phyloP scores from a whole-genome alignment of 2,329 filamentous ascomycete genomes.

The Fusarium illudens region DNA sequence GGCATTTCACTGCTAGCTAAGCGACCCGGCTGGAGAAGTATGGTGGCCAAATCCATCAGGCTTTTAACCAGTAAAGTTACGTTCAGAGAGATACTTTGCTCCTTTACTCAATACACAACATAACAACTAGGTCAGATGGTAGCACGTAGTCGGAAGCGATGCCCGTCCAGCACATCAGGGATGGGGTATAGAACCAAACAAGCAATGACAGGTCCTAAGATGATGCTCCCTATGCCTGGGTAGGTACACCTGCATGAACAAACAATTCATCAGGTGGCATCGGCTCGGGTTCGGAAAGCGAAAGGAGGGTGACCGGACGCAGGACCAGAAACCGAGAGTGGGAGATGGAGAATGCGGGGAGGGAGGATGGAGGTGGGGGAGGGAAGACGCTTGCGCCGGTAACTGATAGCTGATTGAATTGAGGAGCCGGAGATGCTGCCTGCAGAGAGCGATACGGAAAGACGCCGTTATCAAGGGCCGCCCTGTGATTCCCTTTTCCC shows the following conservation, averaged over 20 bases:
- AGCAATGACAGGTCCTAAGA: no score
- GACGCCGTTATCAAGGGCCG: constrained; percentile 13
- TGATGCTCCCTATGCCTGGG: no score
- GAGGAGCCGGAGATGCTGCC: not conserved
- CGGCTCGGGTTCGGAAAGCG: constrained; percentile 15
- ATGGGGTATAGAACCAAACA: no score
- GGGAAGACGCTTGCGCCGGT: not conserved
- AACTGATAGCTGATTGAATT: not conserved
- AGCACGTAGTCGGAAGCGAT: not conserved
- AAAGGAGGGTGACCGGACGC: not conserved
- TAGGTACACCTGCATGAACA: constrained; percentile 7
- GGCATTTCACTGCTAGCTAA: no score
- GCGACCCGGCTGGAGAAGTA: no score
- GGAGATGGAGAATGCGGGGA: constrained; percentile 19
- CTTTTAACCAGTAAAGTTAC: no score
- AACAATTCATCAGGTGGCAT: not conserved
- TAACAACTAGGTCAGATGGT: not conserved
- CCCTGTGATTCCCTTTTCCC: constrained; percentile 19
- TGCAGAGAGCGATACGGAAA: constrained; percentile 1
- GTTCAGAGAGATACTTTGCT: not conserved
- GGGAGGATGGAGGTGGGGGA: constrained; percentile 1
- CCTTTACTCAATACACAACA: not conserved
- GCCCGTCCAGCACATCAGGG: not conserved
- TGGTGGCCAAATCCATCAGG: no score
- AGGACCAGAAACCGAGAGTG: constrained; percentile 1